A percentile compares a stretch with the other conserved stretches of the same genome.
These are phyloP conservation scores for Porodaedalea pini DNA, from an alignment of 1,284 basidiomycete genomes.

Conservation along the genomic window DNA sequence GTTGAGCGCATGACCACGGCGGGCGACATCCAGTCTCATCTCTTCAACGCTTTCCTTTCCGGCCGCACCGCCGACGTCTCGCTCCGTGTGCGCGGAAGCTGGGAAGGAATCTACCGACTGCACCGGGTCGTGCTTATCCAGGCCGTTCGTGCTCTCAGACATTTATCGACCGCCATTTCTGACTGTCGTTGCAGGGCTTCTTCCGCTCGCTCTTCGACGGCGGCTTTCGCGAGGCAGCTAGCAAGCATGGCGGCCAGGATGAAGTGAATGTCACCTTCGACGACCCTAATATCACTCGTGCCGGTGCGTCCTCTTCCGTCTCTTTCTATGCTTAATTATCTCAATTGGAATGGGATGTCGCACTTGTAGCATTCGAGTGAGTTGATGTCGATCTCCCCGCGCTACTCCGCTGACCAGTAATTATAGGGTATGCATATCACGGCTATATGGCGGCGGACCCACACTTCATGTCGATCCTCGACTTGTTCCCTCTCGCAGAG, in stretches of 20 bases:
- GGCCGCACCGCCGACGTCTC: constrained; percentile 74
- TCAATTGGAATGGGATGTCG: constrained; percentile 3
- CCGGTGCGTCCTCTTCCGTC: constrained; percentile 46
- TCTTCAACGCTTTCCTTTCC: constrained; percentile 71
- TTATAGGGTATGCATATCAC: constrained; percentile 73
- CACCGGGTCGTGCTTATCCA: constrained; percentile 86
- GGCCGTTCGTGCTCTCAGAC: constrained; percentile 49
- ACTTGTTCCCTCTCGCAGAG: constrained; percentile 60
- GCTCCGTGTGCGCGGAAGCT: constrained; percentile 64
- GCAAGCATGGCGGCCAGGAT: constrained; percentile 29
- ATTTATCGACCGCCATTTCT: constrained; percentile 3
- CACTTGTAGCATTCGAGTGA: constrained; percentile 40
- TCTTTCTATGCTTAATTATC: not conserved
- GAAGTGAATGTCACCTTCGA: constrained; percentile 72
- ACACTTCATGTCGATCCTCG: constrained; percentile 61
- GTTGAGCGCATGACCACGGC: constrained; percentile 5
- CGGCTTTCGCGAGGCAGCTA: constrained; percentile 67
- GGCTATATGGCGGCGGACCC: constrained; percentile 85
- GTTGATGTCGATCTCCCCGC: constrained; percentile 22
- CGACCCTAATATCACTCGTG: constrained; percentile 81
- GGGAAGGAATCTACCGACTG: constrained; percentile 73
- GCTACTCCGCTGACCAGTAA: constrained; percentile 15
- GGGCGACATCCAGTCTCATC: constrained; percentile 59
- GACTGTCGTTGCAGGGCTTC: constrained; percentile 55
- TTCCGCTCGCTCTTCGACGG: constrained; percentile 81